These are phyloP conservation scores for Graphiopsis chlorocephala DNA, from an alignment of 2,329 filamentous ascomycete genomes.

Conservation along the genomic window DNA sequence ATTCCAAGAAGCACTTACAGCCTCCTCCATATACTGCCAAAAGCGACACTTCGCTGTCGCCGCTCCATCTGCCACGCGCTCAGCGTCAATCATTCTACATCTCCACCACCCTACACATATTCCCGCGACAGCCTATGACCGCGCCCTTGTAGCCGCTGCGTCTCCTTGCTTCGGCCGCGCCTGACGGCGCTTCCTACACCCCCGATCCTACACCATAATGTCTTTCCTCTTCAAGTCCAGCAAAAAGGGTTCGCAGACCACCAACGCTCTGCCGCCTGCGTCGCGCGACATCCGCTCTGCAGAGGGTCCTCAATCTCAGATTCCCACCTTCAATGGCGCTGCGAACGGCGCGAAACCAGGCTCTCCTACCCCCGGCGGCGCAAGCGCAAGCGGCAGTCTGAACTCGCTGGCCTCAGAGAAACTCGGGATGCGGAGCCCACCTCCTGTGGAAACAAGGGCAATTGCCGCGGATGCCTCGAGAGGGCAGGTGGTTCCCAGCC, in stretches of 20 bases:
- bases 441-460: neutral
- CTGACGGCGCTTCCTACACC: slow-evolving; percentile 7
- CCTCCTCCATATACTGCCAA: slow-evolving; percentile 4
- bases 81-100: slow-evolving; percentile 6
- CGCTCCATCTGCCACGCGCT: neutral
- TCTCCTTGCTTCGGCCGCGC: slow-evolving; percentile 14
- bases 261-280: slow-evolving; percentile 50
- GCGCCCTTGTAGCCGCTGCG: slow-evolving; percentile 8
- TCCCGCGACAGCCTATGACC: slow-evolving; percentile 11
- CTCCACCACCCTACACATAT: neutral
- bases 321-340: slow-evolving; percentile 48
- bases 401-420: slow-evolving; percentile 26
- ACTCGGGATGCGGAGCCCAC: slow-evolving; percentile 13
- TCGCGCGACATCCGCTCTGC: slow-evolving; percentile 57
- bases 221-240: slow-evolving; percentile 54
- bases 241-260: slow-evolving; percentile 32
- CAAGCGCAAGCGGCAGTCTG: slow-evolving; percentile 56
- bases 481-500: slow-evolving; percentile 49
- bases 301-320: slow-evolving; percentile 47
- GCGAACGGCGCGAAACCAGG: slow-evolving; percentile 26
- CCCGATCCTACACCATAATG: slow-evolving; percentile 34
- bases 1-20: slow-evolving; percentile 5
- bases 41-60: neutral
- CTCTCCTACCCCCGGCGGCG: slow-evolving; percentile 53
- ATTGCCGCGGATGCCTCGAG: neutral